A percentile compares a stretch with the other conserved stretches of the same genome.
phyloP scores from a whole-genome alignment of 2,329 filamentous ascomycete genomes.

The Eurotiales sp. region DNA sequence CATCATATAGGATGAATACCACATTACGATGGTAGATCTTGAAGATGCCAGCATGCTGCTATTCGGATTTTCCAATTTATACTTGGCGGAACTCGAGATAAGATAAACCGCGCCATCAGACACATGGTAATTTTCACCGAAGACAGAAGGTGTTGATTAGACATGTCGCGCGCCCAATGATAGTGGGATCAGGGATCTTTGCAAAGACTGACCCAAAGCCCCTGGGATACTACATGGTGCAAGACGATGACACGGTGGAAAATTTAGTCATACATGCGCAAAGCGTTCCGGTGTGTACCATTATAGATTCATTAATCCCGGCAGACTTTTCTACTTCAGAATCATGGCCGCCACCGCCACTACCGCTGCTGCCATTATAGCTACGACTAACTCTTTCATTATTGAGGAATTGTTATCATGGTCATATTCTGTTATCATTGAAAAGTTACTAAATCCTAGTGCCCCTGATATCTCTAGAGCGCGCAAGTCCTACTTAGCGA shows the following conservation, averaged over 20 bases:
- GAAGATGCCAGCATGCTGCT: constrained; percentile 7
- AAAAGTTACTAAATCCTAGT: too few species aligned
- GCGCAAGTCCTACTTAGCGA: too few species aligned
- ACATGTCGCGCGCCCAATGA: constrained; percentile 7
- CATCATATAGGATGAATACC: constrained; percentile 4
- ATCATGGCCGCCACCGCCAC: not conserved
- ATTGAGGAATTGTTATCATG: too few species aligned
- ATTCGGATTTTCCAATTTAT: constrained; percentile 8
- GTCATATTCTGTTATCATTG: too few species aligned
- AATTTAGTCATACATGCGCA: constrained; percentile 1
- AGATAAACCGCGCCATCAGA: constrained; percentile 5
- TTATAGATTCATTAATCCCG: not conserved
- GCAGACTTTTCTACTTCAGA: not conserved
- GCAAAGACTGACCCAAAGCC: constrained; percentile 1
- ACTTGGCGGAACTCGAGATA: constrained; percentile 6
- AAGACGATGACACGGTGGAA: constrained; percentile 1
- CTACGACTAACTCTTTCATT: too few species aligned
- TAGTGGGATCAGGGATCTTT: constrained; percentile 3
- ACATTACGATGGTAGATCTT: constrained; percentile 5
- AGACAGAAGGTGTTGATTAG: constrained; percentile 3
- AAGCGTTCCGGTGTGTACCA: not conserved
- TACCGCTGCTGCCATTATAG: not conserved
- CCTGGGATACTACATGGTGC: constrained; percentile 1
- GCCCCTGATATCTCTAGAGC: too few species aligned
- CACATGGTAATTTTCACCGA: constrained; percentile 6